Evolutionary conservation across 352 stramenopile genomes (phyloP).

Genomic region (Globisporangium takayamanum): DNA sequence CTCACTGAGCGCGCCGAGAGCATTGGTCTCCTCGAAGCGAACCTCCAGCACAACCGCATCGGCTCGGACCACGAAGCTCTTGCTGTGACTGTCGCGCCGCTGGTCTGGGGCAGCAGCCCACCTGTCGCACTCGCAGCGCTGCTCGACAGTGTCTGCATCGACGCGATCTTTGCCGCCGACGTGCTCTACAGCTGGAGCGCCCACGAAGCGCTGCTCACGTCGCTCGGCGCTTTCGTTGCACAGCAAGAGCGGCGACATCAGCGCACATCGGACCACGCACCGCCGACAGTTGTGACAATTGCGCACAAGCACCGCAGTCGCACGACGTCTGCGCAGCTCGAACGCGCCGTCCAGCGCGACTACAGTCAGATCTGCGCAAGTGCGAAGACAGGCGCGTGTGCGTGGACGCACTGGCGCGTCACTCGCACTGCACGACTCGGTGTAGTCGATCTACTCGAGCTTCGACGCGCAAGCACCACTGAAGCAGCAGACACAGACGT

Average conservation of each 20-base stretch:
- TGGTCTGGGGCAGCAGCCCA: conserved; percentile 27
- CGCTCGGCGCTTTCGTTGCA: conserved; percentile 14
- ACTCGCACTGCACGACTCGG: conserved; percentile 13
- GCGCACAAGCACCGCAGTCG: conserved; percentile 50
- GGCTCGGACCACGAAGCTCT: background rate
- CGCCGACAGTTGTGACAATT: conserved; percentile 19
- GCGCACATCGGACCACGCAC: background rate
- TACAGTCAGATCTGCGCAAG: background rate
- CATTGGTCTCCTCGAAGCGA: conserved; percentile 18
- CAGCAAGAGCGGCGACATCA: background rate
- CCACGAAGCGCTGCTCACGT: conserved; percentile 35
- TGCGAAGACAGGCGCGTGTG: conserved; percentile 6
- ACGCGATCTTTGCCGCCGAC: conserved; percentile 40
- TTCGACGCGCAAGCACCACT: conserved; percentile 3
- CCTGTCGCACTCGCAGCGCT: background rate
- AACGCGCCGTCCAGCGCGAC: conserved; percentile 17
- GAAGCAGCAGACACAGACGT: background rate
- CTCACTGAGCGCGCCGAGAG: conserved; percentile 35
- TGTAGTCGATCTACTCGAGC: conserved; percentile 19
- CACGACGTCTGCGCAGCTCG: conserved; percentile 18
- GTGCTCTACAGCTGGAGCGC: conserved; percentile 60
- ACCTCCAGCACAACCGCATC: conserved; percentile 24
- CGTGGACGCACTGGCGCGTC: conserved; percentile 23
- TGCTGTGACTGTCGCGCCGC: conserved; percentile 3
- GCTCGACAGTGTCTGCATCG: background rate